Conservation (phyloP, 2,329 filamentous ascomycete genomes). For the Zelopaecilomyces penicillatus region DNA sequence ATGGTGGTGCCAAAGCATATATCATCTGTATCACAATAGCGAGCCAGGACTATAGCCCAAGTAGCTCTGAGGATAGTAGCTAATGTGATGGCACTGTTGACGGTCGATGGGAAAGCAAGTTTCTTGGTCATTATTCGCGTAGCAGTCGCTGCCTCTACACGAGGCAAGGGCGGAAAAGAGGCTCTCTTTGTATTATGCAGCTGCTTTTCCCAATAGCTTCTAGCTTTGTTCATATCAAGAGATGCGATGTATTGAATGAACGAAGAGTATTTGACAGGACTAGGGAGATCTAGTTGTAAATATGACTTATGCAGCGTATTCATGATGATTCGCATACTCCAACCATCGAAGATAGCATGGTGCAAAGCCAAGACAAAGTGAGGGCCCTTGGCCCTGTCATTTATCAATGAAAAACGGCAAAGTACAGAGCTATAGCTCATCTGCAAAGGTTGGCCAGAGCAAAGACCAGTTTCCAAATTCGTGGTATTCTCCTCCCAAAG, state of each 20-base stretch:
- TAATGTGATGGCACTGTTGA: not conserved
- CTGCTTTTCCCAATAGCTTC: not conserved
- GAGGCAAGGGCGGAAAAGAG: not conserved
- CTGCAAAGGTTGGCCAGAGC: not conserved
- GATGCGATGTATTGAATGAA: not conserved
- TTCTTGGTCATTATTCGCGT: not conserved
- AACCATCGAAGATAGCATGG: slow-evolving; percentile 4
- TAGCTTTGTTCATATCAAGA: not conserved
- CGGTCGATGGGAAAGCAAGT: not conserved
- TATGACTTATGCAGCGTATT: not conserved
- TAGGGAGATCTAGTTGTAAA: not conserved
- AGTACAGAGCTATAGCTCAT: slow-evolving; percentile 6
- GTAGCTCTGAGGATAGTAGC: slow-evolving; percentile 10
- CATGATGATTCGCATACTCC: not conserved
- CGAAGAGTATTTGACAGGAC: not conserved
- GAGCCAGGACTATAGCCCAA: not conserved
- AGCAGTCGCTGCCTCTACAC: not conserved
- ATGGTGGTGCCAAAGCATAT: slow-evolving; percentile 7
- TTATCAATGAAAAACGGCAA: not conserved
- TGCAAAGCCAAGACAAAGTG: slow-evolving; percentile 1
- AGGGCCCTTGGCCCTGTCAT: not conserved
- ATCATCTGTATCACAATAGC: slow-evolving; percentile 7
- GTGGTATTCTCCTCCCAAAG: not conserved
- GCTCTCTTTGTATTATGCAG: slow-evolving; percentile 1
- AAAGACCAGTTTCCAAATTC: no score